Evolutionary conservation across 768 basidiomycete genomes (phyloP).

Genomic region (Tephrocybe sp.): DNA sequence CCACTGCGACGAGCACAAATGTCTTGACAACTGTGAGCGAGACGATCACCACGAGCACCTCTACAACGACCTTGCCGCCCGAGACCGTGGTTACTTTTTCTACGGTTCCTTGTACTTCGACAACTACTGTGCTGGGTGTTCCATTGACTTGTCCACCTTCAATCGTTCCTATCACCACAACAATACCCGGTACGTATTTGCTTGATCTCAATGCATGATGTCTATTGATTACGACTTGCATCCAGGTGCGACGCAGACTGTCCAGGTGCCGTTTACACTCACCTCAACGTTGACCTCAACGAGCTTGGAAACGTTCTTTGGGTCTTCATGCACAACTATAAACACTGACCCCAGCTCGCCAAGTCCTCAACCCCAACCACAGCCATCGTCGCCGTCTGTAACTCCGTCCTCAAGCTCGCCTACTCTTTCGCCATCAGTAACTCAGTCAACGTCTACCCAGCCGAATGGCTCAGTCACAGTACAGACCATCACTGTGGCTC

Average conservation of each 20-base stretch:
- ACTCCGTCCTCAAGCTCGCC: not conserved
- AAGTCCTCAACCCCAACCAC: conserved; percentile 7
- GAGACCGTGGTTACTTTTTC: conserved; percentile 29
- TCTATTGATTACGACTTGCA: conserved; percentile 7
- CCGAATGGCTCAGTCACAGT: conserved; percentile 39
- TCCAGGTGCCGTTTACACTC: conserved; percentile 40
- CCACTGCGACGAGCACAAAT: conserved; percentile 42
- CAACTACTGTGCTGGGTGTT: conserved; percentile 3
- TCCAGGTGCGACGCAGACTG: conserved; percentile 21
- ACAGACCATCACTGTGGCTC: conserved; percentile 33
- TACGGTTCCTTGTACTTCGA: conserved; percentile 27
- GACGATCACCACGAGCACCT: conserved; percentile 35
- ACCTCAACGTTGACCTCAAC: conserved; percentile 30
- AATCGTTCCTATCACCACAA: conserved; percentile 15
- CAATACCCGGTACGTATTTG: conserved; percentile 22
- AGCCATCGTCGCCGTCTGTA: conserved; percentile 15
- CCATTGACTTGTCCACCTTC: conserved; percentile 11
- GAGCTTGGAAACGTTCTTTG: conserved; percentile 39
- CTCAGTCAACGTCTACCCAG: conserved; percentile 33
- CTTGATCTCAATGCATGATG: conserved; percentile 14
- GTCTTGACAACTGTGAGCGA: conserved; percentile 31
- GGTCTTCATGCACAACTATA: conserved; percentile 30
- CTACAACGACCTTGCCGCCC: conserved; percentile 28
- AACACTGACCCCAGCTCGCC: conserved; percentile 2
- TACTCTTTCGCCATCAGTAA: conserved; percentile 24